Percentiles rank a stretch among this genome's conserved stretches.
Evolutionary conservation across 371 early-diverging fungal species (phyloP).

Genomic region (Apophysomyces trapeziformis): DNA sequence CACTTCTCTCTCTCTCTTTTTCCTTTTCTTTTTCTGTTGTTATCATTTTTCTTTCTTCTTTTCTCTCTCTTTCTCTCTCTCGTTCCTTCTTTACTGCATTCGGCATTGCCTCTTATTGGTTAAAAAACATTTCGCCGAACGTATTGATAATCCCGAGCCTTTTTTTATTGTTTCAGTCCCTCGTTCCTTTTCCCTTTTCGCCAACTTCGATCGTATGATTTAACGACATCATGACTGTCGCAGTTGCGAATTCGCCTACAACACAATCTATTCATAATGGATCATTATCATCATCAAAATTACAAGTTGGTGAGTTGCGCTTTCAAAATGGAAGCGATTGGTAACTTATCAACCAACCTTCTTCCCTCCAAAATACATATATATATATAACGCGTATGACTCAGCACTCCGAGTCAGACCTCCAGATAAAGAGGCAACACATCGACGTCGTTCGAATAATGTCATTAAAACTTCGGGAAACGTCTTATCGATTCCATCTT

Average conservation of each 20-base stretch:
- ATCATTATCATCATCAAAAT: not conserved
- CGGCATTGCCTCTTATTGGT: constrained; percentile 10
- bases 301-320: constrained; percentile 9
- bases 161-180: constrained; percentile 2
- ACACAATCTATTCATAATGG: not conserved
- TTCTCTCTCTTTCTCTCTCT: constrained; percentile 8
- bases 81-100: not conserved
- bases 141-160: not conserved
- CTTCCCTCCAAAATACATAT: not conserved
- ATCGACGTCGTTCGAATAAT: constrained; percentile 5
- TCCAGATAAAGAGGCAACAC: not conserved
- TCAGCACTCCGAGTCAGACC: constrained; percentile 19
- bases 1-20: not conserved
- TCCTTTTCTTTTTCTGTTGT: not conserved
- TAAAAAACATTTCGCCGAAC: not conserved
- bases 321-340: not conserved
- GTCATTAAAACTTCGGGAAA: constrained; percentile 9
- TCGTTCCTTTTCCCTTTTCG: constrained; percentile 6
- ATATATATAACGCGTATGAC: not conserved
- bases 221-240: not conserved
- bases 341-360: not conserved
- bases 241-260: not conserved
- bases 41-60: no score
- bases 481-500: constrained; percentile 7
- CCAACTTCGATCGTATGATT: constrained; percentile 2